Evolutionary conservation across 2,329 filamentous ascomycete genomes (phyloP).

Genomic region (Fusarium caatingaense): DNA sequence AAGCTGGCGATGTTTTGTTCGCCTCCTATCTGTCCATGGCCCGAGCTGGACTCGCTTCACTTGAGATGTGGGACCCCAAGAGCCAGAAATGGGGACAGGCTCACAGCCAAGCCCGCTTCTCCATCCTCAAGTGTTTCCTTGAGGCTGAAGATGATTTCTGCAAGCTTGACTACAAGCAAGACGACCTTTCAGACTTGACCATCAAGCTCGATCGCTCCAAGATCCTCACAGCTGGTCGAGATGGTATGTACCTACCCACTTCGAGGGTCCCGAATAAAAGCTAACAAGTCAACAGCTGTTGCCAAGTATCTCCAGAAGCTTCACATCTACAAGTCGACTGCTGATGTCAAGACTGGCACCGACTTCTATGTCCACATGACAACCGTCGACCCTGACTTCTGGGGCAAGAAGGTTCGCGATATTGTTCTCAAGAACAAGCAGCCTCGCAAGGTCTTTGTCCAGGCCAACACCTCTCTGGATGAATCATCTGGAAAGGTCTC

Average conservation of each 20-base stretch:
- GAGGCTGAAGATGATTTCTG: conserved; percentile 89
- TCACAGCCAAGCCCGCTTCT: conserved; percentile 91
- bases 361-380: conserved; percentile 88
- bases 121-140: conserved; percentile 86
- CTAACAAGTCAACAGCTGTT: conserved; percentile 67
- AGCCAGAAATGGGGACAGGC: conserved; percentile 91
- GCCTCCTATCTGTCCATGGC: conserved; percentile 94
- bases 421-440: conserved; percentile 81
- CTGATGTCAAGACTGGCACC: conserved; percentile 81
- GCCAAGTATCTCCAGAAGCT: conserved; percentile 90
- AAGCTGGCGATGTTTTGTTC: conserved; percentile 89
- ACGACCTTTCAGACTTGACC: conserved; percentile 82
- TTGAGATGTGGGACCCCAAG: conserved; percentile 96
- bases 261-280: background rate
- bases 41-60: conserved; percentile 84
- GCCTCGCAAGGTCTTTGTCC: conserved; percentile 91
- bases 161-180: conserved; percentile 77
- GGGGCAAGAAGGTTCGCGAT: conserved; percentile 81
- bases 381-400: conserved; percentile 82
- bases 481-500: conserved; percentile 75
- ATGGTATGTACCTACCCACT: conserved; percentile 56
- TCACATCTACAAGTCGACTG: conserved; percentile 92
- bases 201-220: conserved; percentile 87
- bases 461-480: conserved; percentile 86
- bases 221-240: conserved; percentile 84